Evolutionary conservation across 2,329 filamentous ascomycete genomes (phyloP), one percentile per base, ranked within the genome.

Genomic region (Tolypocladium nubicola): DNA sequence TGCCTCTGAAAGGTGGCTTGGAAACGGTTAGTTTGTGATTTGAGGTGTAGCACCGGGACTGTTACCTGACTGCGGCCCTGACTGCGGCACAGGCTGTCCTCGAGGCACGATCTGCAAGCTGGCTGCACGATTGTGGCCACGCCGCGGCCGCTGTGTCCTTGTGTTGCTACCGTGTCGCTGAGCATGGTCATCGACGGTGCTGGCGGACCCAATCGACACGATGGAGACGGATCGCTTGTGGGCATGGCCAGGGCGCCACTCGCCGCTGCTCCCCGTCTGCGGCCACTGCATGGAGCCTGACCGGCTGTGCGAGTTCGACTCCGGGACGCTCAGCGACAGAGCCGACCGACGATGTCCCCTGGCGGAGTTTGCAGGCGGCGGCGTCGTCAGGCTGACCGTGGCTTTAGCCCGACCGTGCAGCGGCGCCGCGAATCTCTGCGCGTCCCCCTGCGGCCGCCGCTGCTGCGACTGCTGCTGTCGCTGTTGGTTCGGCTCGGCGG

Each of bases 161-260:
- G 66, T 60, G 1, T 73, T 66, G 16, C 70, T 63, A 35, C 79
- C 76, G 61, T 75, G 76, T 57, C 70, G 70, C 53, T 74, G 72
- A 23, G 65, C 63, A 49, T 76, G 72, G 49, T 80, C 79, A 26
- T 81, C 80, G 45, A 77, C 71, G 23, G 74, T 72, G 37, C 73
- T 75, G 41, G 74, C 73, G 23, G 83, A 83, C 13, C 86, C 87
- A 64, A 93, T 83, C 11, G 89, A 93, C 52, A 93, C 84, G 61
- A 94, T 93, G 21, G 89, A 94, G 37, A 94, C 79, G 3, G 89
- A 93, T 64, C 88, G 80, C 68, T 87, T 85, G 65, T 92, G 89
- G 56, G 78, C 75, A 65, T 87, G 82, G n/a, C 79, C 76, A 26
- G 68, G 61, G 23, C 66, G 64, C 57, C 67, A 62, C 53, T 72